Conservation (phyloP, 164 flowering plant genomes). For the Santalum album region DNA sequence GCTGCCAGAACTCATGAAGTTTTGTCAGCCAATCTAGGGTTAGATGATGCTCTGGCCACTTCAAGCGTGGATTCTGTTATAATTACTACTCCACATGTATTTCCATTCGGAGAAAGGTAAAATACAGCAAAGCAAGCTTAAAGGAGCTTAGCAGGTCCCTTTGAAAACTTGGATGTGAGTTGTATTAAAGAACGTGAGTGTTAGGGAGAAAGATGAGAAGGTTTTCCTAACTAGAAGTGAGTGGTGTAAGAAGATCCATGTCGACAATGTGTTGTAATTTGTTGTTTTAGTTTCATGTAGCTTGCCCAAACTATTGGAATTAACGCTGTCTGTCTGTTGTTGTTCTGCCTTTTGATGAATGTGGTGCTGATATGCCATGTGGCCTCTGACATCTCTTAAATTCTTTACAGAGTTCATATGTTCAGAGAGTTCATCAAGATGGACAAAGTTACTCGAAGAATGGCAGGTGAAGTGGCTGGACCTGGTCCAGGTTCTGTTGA, state of each 20-base stretch:
- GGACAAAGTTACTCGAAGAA: constrained; percentile 75
- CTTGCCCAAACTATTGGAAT: no score
- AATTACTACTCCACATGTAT: constrained; percentile 75
- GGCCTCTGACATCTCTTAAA: background rate
- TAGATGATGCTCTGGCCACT: constrained; percentile 33
- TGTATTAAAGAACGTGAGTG: no score
- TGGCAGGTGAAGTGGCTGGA: constrained; percentile 83
- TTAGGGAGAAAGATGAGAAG: no score
- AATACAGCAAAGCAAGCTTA: constrained; percentile 1
- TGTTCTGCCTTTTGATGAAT: no score
- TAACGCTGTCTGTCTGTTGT: no score
- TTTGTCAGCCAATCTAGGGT: constrained; percentile 30
- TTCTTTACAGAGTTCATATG: constrained; percentile 74
- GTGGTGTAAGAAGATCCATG: no score
- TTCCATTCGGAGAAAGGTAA: constrained; percentile 95
- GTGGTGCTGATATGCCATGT: background rate
- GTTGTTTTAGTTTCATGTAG: no score
- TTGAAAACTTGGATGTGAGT: no score
- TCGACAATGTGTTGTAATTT: no score
- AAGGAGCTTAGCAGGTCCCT: no score
- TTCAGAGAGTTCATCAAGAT: constrained; percentile 90
- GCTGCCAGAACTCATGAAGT: constrained; percentile 89
- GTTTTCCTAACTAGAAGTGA: no score
- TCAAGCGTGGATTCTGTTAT: constrained; percentile 59
- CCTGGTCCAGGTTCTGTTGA: constrained; percentile 71